A percentile compares a stretch with the other conserved stretches of the same genome.
Evolutionary conservation across 139 green algal species (phyloP).

Genomic region (Picochlorum costavermella): DNA sequence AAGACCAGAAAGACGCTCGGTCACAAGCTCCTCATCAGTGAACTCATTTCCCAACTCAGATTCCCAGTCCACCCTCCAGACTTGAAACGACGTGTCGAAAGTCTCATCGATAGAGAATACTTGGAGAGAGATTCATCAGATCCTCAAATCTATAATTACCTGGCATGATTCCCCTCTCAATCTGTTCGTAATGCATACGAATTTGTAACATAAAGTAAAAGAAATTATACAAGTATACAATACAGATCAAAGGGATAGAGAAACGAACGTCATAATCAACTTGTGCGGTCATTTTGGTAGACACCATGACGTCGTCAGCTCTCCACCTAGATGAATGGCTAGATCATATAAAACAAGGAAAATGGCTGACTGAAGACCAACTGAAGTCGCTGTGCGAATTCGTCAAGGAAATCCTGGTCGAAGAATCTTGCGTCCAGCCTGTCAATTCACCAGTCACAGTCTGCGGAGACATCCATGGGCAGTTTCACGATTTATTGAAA

Average conservation of each 20-base stretch:
- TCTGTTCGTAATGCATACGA: slow-evolving; percentile 92
- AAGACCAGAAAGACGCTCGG: slow-evolving; percentile 89
- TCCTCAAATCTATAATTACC: slow-evolving; percentile 36
- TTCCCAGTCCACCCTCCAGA: slow-evolving; percentile 82
- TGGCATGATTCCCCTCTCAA: slow-evolving; percentile 62
- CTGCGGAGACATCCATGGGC: slow-evolving; percentile 98
- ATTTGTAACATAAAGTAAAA: slow-evolving; percentile 96
- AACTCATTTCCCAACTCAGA: slow-evolving; percentile 88
- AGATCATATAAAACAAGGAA: slow-evolving; percentile 78
- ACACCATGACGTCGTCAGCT: background rate
- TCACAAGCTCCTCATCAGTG: slow-evolving; percentile 88
- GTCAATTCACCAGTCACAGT: slow-evolving; percentile 97
- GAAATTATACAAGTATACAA: slow-evolving; percentile 92
- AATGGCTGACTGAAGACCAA: slow-evolving; percentile 91
- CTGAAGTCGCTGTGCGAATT: slow-evolving; percentile 94
- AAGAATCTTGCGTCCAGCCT: slow-evolving; percentile 98
- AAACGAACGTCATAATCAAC: too few species aligned
- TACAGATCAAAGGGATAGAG: too few species aligned
- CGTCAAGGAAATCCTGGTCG: slow-evolving; percentile 97
- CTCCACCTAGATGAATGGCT: slow-evolving; percentile 82
- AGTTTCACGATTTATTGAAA: slow-evolving; percentile 98
- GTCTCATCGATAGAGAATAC: slow-evolving; percentile 97
- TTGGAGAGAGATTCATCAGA: slow-evolving; percentile 77
- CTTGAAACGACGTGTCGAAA: slow-evolving; percentile 97
- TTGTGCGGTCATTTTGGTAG: too few species aligned